Evolutionary conservation across 2,329 filamentous ascomycete species (phyloP).

Genomic region (Cladosporium sp.): DNA sequence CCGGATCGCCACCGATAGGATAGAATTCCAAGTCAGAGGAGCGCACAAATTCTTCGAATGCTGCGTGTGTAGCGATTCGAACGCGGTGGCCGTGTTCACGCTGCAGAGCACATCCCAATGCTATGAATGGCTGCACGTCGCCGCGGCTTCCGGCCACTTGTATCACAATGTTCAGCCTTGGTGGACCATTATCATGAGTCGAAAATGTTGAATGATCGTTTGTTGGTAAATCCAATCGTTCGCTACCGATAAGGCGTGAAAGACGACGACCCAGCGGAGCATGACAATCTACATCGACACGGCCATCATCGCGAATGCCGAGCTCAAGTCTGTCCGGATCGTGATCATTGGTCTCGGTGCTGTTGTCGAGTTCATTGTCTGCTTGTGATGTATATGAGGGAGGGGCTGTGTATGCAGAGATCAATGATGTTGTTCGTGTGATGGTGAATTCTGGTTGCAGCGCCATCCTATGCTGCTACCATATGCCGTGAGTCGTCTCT

Average conservation of each 20-base stretch:
- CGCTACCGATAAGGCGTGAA: not conserved
- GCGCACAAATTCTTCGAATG: constrained; percentile 64
- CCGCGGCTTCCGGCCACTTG: constrained; percentile 72
- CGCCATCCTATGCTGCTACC: too few relatives aligned
- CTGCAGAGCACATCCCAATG: constrained; percentile 62
- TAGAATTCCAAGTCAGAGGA: constrained; percentile 72
- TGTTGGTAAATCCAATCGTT: not conserved
- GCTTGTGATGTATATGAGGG: not conserved
- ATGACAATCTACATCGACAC: not conserved
- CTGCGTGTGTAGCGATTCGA: constrained; percentile 67
- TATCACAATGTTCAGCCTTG: constrained; percentile 61
- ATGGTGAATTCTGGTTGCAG: too few relatives aligned
- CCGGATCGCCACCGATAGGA: constrained; percentile 70
- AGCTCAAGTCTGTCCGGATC: not conserved
- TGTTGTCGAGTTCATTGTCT: not conserved
- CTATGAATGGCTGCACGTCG: constrained; percentile 74
- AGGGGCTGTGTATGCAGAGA: not conserved
- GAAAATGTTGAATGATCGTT: not conserved
- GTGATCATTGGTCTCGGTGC: not conserved
- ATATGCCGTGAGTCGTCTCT: too few relatives aligned
- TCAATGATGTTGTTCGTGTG: not conserved
- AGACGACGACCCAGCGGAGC: constrained; percentile 5
- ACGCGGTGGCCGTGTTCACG: constrained; percentile 66
- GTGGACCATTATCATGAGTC: not conserved
- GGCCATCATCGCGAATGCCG: not conserved